Conservation (phyloP, 2,329 filamentous ascomycete genomes). For the Xylaria sp. region DNA sequence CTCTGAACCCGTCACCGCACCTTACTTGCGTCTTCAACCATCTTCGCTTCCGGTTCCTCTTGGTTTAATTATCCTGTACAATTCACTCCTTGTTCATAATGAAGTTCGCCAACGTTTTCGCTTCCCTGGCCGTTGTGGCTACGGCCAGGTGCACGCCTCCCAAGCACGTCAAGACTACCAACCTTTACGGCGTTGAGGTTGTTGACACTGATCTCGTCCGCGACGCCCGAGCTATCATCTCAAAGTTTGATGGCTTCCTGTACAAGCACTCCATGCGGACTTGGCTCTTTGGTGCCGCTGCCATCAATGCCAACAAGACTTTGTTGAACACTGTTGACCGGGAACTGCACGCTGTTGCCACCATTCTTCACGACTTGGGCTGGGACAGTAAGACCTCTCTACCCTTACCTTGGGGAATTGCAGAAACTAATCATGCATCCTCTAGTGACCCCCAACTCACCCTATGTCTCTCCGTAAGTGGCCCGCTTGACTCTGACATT, state of each 20-base stretch:
- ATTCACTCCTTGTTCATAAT: conserved; percentile 22
- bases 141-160: conserved; percentile 20
- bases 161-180: conserved; percentile 26
- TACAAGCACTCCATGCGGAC: conserved; percentile 33
- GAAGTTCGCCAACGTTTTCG: conserved; percentile 26
- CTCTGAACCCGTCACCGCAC: conserved; percentile 14
- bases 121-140: conserved; percentile 20
- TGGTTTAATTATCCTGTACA: conserved; percentile 18
- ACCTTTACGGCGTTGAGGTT: conserved; percentile 33
- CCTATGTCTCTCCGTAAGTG: conserved; percentile 33
- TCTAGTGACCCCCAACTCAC: conserved; percentile 35
- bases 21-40: background rate
- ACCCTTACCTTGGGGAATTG: background rate
- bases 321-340: conserved; percentile 24
- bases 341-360: conserved; percentile 34
- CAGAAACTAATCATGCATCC: conserved; percentile 18
- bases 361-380: conserved; percentile 36
- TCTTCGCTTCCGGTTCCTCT: background rate
- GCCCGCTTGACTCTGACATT: too few relatives aligned
- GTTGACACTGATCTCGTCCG: conserved; percentile 36
- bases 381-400: conserved; percentile 35
- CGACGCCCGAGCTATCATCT: conserved; percentile 33
- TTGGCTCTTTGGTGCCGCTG: conserved; percentile 34
- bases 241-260: conserved; percentile 31
- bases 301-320: conserved; percentile 36